Evolutionary conservation across 768 basidiomycete species (phyloP).

Genomic region (Tulasnella sp.): DNA sequence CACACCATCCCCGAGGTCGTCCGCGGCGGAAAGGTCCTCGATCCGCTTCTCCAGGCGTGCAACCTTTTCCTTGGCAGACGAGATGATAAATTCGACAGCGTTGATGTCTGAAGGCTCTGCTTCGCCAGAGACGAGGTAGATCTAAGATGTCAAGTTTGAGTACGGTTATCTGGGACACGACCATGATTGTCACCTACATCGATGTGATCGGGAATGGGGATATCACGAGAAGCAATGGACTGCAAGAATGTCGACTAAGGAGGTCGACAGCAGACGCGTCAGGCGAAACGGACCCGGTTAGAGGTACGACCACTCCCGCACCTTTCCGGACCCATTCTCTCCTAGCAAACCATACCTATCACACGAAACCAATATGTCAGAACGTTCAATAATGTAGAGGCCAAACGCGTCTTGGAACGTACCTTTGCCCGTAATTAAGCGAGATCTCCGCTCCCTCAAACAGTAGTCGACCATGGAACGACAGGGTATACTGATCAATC

Average conservation of each 20-base stretch:
- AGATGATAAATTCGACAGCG: conserved; percentile 94
- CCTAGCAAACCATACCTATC: conserved; percentile 78
- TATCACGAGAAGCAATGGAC: conserved; percentile 90
- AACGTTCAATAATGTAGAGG: neutral
- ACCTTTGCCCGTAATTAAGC: conserved; percentile 76
- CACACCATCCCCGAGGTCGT: conserved; percentile 75
- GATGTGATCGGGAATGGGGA: conserved; percentile 86
- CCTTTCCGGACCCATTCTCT: conserved; percentile 99
- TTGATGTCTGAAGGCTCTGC: conserved; percentile 92
- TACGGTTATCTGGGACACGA: neutral
- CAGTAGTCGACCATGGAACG: conserved; percentile 86
- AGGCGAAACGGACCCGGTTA: neutral
- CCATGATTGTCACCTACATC: conserved; percentile 36
- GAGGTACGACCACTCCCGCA: conserved; percentile 25
- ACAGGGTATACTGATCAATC: conserved; percentile 88
- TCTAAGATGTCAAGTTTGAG: conserved; percentile 27
- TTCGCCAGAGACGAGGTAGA: conserved; percentile 92
- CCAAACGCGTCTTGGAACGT: neutral
- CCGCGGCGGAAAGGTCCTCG: conserved; percentile 84
- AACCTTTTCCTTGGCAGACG: conserved; percentile 85
- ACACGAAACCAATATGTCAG: neutral
- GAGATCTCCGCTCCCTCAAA: conserved; percentile 57
- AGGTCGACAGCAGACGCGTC: neutral
- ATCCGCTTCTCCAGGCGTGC: conserved; percentile 85
- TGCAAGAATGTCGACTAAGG: conserved; percentile 84